Evolutionary conservation across 495 filamentous ascomycete species (phyloP).

Genomic region (Stereocaulon alpinum): DNA sequence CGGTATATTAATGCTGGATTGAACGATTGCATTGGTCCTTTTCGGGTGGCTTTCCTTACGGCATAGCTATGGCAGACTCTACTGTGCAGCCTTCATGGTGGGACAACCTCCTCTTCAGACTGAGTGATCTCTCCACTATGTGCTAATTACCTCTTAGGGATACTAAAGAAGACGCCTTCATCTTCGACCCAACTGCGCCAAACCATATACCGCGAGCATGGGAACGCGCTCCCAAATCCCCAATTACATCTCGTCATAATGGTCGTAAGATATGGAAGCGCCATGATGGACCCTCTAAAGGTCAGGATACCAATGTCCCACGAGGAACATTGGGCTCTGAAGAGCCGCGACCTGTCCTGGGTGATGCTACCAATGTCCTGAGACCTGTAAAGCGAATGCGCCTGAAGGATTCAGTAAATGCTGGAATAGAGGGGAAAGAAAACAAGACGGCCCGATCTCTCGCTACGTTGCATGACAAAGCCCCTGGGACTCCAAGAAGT

Average conservation of each 20-base stretch:
- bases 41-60: neutral
- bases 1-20: neutral
- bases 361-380: constrained; percentile 24
- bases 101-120: neutral
- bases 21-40: neutral
- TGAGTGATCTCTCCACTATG: neutral
- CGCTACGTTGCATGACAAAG: constrained; percentile 17
- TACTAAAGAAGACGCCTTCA: neutral
- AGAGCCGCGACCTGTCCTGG: constrained; percentile 12
- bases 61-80: constrained; percentile 6
- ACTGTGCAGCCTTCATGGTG: constrained; percentile 5
- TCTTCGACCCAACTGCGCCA: constrained; percentile 33
- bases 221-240: constrained; percentile 48
- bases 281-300: constrained; percentile 25
- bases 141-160: neutral
- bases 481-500: constrained; percentile 30
- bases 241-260: constrained; percentile 33
- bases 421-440: constrained; percentile 31
- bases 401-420: constrained; percentile 29
- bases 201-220: constrained; percentile 35
- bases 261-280: constrained; percentile 46
- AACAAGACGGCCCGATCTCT: constrained; percentile 22
- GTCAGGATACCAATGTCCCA: constrained; percentile 2
- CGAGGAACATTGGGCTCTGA: constrained; percentile 5
- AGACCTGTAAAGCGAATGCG: constrained; percentile 41